Conservation (phyloP, 164 flowering plant genomes). For the Magnolia changhungtana region DNA sequence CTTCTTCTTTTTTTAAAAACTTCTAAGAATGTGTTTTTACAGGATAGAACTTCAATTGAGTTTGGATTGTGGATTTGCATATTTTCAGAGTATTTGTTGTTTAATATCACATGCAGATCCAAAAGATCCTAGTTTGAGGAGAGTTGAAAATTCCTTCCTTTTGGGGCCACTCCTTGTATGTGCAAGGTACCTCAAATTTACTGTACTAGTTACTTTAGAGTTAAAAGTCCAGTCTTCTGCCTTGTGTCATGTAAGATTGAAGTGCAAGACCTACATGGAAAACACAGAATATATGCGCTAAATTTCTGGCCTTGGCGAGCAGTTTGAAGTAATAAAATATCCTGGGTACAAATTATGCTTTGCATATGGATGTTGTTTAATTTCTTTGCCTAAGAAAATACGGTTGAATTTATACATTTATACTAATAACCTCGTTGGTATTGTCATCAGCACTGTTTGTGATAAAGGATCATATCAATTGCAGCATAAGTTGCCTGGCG, state of each 20-base stretch:
- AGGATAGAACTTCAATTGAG: neutral
- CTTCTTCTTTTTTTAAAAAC: neutral
- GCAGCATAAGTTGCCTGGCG: slow-evolving; percentile 52
- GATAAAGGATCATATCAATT: slow-evolving; percentile 41
- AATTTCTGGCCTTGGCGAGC: neutral
- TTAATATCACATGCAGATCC: slow-evolving; percentile 54
- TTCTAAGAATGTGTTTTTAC: neutral
- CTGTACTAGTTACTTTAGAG: neutral
- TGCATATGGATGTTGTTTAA: neutral
- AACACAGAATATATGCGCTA: neutral
- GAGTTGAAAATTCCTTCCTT: slow-evolving; percentile 69
- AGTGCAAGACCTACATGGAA: neutral
- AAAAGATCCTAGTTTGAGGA: slow-evolving; percentile 68
- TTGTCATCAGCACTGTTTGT: slow-evolving; percentile 45
- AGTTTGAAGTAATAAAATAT: neutral
- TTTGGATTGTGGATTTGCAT: slow-evolving; percentile 4
- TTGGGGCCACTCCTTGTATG: slow-evolving; percentile 74
- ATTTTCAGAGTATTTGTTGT: neutral
- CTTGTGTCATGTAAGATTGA: neutral
- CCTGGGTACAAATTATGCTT: neutral
- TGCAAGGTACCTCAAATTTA: slow-evolving; percentile 52
- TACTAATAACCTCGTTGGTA: slow-evolving; percentile 7
- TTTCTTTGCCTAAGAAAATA: neutral
- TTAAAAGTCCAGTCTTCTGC: neutral
- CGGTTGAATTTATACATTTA: neutral